Evolutionary conservation across 192 early-diverging fungal species (phyloP).

Genomic region (Mortierella hygrophila): DNA sequence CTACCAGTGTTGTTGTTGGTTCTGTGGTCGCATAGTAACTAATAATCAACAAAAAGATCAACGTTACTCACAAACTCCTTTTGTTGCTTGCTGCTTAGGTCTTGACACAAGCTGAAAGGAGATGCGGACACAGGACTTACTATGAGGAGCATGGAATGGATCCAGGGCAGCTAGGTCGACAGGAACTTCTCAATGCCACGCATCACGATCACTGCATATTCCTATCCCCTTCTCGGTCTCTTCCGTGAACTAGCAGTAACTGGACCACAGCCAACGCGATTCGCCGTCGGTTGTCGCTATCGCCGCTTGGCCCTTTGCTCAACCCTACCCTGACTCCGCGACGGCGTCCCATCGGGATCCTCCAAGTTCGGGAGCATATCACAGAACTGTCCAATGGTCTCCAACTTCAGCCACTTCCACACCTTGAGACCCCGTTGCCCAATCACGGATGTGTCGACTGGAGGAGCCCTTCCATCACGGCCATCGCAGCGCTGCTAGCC

Average conservation of each 20-base stretch:
- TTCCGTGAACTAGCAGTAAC: background rate
- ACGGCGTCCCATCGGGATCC: no score
- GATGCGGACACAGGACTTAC: no score
- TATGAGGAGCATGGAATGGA: background rate
- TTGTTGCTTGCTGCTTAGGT: background rate
- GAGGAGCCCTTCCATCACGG: background rate
- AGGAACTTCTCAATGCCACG: background rate
- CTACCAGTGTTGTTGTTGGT: no score
- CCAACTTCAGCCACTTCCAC: no score
- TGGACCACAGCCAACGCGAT: background rate
- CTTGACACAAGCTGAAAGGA: background rate
- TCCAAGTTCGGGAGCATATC: no score
- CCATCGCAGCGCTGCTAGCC: background rate
- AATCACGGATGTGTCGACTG: no score
- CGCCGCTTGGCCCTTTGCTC: no score
- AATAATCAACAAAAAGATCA: no score
- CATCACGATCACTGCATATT: background rate
- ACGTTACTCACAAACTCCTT: background rate
- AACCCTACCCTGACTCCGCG: background rate
- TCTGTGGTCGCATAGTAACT: background rate
- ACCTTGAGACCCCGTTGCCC: no score
- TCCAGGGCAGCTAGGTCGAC: background rate
- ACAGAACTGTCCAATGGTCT: no score
- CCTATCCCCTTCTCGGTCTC: background rate
- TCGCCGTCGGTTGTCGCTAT: no score